Evolutionary conservation across 805 yeast genomes (phyloP), one percentile per base, ranked within the genome.

Genomic region (Debaryomyces hansenii): DNA sequence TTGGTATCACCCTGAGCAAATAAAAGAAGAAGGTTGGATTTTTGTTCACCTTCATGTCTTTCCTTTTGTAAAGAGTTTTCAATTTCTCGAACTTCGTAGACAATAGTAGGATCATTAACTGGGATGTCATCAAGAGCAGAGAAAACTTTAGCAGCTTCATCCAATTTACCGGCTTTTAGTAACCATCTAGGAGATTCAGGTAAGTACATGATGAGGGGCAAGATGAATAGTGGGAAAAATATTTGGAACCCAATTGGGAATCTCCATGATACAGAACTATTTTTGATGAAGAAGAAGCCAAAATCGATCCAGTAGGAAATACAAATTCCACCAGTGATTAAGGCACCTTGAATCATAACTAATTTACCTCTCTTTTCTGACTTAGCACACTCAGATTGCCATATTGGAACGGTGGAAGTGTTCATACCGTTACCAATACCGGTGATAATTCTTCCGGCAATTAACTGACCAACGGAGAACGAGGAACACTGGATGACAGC

Each of bases 361-460:
- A 85, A 67, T 52, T 77, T 70, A 54, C 92, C 92, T 70, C 92
- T 79, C 52, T 72, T 75, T 50, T 78, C 80, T 9, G 89, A 78
- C 48, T 77, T 78, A 36, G 90, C 78, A 66, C 82, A 77, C 65
- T 87, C 96, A 1, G 92, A 77, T 62, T 85, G 91, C 82, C 87
- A 87, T 51, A 85, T 84, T 12, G 95, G 95, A 43, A 85, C 84
- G 29, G 90, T 84, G 14, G 90, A 82, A n/a, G 91, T 85, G 59
- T 80, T 82, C 58, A 85, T 65, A 49, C 95, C 95, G 54, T 83
- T 85, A 56, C 92, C 95, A 40, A 85, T 54, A 55, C 95, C 90
- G 15, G 87, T 80, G 31, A 83, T 60, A 40, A 84, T 81, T 71
- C 96, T 79, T 20, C 88, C 92, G 48, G 83, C 70, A 43, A 84